phyloP scores from a whole-genome alignment of 2,329 filamentous ascomycete genomes.

The Fusarium sp. region DNA sequence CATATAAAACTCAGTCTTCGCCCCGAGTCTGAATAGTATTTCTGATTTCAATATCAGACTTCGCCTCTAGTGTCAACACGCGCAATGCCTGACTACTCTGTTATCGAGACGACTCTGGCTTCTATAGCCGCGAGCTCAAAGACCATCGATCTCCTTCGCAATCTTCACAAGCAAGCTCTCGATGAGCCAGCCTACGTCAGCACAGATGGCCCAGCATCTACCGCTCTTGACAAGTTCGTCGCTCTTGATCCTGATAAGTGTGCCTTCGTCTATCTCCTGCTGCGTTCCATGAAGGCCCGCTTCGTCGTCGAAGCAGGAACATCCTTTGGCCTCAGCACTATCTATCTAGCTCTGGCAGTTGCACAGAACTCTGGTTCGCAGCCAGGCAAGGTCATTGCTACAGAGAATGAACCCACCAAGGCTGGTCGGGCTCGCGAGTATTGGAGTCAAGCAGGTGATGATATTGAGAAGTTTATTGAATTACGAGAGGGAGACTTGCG shows the following conservation, averaged over 20 bases:
- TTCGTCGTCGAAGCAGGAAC: slow-evolving; percentile 70
- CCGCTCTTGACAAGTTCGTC: slow-evolving; percentile 64
- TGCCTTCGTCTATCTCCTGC: slow-evolving; percentile 65
- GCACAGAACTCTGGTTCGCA: slow-evolving; percentile 55
- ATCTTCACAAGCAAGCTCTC: slow-evolving; percentile 48
- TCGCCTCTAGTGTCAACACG: background rate
- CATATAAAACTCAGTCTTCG: background rate
- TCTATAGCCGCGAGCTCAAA: slow-evolving; percentile 46
- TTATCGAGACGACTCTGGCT: slow-evolving; percentile 47
- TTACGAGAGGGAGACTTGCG: slow-evolving; percentile 67
- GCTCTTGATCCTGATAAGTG: slow-evolving; percentile 70
- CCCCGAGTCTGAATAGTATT: too few species aligned
- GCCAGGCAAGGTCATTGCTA: slow-evolving; percentile 63
- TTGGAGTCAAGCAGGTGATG: slow-evolving; percentile 63
- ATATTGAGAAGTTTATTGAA: slow-evolving; percentile 63
- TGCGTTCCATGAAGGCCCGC: slow-evolving; percentile 59
- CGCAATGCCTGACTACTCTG: slow-evolving; percentile 31
- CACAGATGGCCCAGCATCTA: slow-evolving; percentile 33
- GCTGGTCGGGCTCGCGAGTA: slow-evolving; percentile 62
- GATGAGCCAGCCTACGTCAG: slow-evolving; percentile 48
- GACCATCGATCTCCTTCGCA: slow-evolving; percentile 45
- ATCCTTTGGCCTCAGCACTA: slow-evolving; percentile 70
- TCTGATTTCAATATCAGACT: too few species aligned
- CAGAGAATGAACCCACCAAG: slow-evolving; percentile 68
- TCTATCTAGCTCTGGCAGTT: slow-evolving; percentile 70